A percentile compares a stretch with the other conserved stretches of the same genome.
Conservation (phyloP, 1,139 yeast genomes). For the Suhomyces coccinellae region DNA sequence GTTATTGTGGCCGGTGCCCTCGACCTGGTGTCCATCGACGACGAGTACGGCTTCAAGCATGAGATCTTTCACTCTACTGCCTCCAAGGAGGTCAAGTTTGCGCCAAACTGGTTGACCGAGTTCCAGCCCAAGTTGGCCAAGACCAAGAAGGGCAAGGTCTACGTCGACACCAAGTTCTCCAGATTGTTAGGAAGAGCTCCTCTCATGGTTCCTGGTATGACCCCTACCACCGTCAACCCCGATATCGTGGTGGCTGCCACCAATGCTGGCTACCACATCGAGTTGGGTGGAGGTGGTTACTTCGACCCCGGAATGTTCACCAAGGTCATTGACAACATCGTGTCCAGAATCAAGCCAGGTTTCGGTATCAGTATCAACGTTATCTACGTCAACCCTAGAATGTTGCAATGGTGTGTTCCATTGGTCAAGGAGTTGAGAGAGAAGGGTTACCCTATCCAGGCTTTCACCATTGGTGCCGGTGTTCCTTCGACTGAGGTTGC, state of each 20-base stretch:
- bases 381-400: conserved; percentile 93
- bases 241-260: conserved; percentile 90
- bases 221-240: conserved; percentile 95
- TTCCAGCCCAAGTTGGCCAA: conserved; percentile 83
- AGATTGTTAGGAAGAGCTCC: conserved; percentile 94
- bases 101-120: conserved; percentile 89
- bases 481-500: conserved; percentile 98
- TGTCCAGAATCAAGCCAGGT: conserved; percentile 70
- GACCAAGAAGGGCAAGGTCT: conserved; percentile 68
- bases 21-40: conserved; percentile 60
- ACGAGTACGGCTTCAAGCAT: conserved; percentile 93
- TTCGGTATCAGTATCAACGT: conserved; percentile 88
- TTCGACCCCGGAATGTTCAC: conserved; percentile 72
- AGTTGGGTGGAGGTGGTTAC: conserved; percentile 98
- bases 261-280: conserved; percentile 96
- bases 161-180: conserved; percentile 92
- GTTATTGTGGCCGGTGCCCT: conserved; percentile 90
- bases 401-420: conserved; percentile 99
- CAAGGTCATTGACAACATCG: conserved; percentile 71
- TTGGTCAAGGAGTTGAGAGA: conserved; percentile 84
- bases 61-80: conserved; percentile 79
- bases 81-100: conserved; percentile 63
- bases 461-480: conserved; percentile 98
- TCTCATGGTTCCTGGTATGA: conserved; percentile 98
- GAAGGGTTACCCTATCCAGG: conserved; percentile 93